A percentile compares a stretch with the other conserved stretches of the same genome.
Evolutionary conservation across 306 rosid genomes (phyloP).

Genomic region (Crataegus laevigata): DNA sequence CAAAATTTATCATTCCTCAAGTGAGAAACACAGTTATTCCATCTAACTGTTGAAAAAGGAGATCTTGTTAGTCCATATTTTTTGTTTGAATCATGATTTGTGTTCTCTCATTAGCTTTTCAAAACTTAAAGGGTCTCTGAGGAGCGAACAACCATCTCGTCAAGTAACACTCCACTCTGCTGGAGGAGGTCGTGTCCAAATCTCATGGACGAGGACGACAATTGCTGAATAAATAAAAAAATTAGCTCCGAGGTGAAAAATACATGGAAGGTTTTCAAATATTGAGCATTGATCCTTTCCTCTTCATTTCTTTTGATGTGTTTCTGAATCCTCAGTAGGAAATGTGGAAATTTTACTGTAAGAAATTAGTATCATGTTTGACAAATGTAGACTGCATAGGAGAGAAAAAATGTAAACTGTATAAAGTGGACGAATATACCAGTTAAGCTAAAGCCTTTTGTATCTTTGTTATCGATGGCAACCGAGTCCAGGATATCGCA

Average conservation of each 20-base stretch:
- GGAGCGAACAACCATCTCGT: not conserved
- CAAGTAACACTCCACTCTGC: not conserved
- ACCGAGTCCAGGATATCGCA: conserved; percentile 30
- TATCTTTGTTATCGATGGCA: conserved; percentile 30
- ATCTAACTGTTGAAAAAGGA: not conserved
- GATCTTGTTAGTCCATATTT: not conserved
- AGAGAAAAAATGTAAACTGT: not conserved
- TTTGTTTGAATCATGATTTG: not conserved
- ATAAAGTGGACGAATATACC: conserved; percentile 12
- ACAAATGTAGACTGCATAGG: not conserved
- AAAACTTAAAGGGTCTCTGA: not conserved
- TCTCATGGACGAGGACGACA: not conserved
- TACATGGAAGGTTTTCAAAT: no score
- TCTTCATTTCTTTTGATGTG: not conserved
- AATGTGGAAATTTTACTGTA: not conserved
- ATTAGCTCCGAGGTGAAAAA: not conserved
- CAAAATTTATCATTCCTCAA: not conserved
- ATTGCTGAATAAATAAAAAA: not conserved
- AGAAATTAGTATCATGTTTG: no score
- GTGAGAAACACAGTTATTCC: not conserved
- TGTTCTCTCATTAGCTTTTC: not conserved
- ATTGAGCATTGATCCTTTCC: not conserved
- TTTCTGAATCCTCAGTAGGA: not conserved
- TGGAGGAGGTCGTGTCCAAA: not conserved
- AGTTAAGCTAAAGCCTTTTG: conserved; percentile 40